These are phyloP conservation scores for Parathielavia hyrcaniae DNA, from an alignment of 495 filamentous ascomycete species.

Conservation along the genomic window DNA sequence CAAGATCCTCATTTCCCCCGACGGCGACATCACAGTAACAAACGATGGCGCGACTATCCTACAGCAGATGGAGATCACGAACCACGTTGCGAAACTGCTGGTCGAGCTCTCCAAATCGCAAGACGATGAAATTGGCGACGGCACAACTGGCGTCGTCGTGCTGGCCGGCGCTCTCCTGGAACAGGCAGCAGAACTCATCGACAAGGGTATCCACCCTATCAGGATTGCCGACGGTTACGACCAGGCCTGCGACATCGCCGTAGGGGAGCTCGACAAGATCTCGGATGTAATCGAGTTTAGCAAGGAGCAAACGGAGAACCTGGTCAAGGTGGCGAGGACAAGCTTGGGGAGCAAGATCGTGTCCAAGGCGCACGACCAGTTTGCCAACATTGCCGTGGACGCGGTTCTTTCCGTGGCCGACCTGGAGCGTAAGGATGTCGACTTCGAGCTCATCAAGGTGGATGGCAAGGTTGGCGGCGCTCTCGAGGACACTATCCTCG, in stretches of 20 bases:
- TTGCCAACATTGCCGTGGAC: constrained; percentile 93
- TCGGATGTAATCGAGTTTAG: constrained; percentile 85
- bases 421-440: constrained; percentile 91
- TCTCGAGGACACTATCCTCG: constrained; percentile 88
- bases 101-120: constrained; percentile 99
- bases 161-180: constrained; percentile 91
- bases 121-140: constrained; percentile 98
- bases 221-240: constrained; percentile 98
- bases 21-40: constrained; percentile 98
- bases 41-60: constrained; percentile 98
- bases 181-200: constrained; percentile 96
- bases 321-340: constrained; percentile 90
- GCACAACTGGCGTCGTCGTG: constrained; percentile 96
- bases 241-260: constrained; percentile 91
- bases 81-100: constrained; percentile 94
- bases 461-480: constrained; percentile 96
- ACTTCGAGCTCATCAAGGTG: constrained; percentile 99
- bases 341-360: constrained; percentile 99
- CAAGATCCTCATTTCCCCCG: constrained; percentile 98
- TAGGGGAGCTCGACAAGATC: constrained; percentile 85
- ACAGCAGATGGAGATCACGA: constrained; percentile 97
- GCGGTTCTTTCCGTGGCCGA: constrained; percentile 96
- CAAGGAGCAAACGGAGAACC: constrained; percentile 67
- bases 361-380: constrained; percentile 97
- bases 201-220: constrained; percentile 99